Evolutionary conservation across 768 basidiomycete species (phyloP).

Genomic region (Neoboletus subvelutipes): DNA sequence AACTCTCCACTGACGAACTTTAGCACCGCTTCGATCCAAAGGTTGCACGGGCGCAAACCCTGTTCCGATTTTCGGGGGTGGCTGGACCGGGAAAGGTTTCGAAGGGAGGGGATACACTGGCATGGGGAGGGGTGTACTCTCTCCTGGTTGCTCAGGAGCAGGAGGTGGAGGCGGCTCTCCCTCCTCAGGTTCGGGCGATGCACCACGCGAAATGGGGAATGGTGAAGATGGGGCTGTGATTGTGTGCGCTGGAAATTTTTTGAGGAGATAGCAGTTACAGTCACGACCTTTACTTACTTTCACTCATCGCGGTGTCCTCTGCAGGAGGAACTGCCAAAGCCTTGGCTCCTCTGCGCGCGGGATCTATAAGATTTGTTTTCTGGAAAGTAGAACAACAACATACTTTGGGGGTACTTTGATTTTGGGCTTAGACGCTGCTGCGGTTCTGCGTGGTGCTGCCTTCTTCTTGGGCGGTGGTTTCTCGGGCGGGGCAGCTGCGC

Average conservation of each 20-base stretch:
- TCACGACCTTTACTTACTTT: slow-evolving; percentile 45
- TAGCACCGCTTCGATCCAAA: slow-evolving; percentile 61
- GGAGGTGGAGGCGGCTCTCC: slow-evolving; percentile 31
- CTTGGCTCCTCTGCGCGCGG: slow-evolving; percentile 31
- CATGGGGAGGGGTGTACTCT: slow-evolving; percentile 50
- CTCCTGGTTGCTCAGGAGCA: slow-evolving; percentile 35
- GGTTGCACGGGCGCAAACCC: slow-evolving; percentile 68
- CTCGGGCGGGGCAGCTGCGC: slow-evolving; percentile 24
- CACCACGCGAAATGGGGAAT: slow-evolving; percentile 36
- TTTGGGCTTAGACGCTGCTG: slow-evolving; percentile 37
- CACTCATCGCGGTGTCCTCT: slow-evolving; percentile 58
- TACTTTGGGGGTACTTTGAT: slow-evolving; percentile 33
- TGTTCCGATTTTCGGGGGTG: slow-evolving; percentile 70
- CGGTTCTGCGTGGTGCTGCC: slow-evolving; percentile 42
- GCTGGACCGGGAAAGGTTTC: slow-evolving; percentile 83
- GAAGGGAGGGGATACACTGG: slow-evolving; percentile 77
- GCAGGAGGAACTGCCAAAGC: slow-evolving; percentile 35
- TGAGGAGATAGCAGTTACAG: slow-evolving; percentile 2
- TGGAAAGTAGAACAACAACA: slow-evolving; percentile 2
- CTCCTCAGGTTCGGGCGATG: slow-evolving; percentile 53
- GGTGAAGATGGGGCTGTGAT: slow-evolving; percentile 77
- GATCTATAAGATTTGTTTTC: neutral
- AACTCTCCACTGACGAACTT: slow-evolving; percentile 69
- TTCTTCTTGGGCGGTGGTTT: slow-evolving; percentile 50
- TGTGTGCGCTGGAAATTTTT: slow-evolving; percentile 46